Base-by-base conservation (phyloP, 306 rosid species). In the Ochetophila trinervis region DNA sequence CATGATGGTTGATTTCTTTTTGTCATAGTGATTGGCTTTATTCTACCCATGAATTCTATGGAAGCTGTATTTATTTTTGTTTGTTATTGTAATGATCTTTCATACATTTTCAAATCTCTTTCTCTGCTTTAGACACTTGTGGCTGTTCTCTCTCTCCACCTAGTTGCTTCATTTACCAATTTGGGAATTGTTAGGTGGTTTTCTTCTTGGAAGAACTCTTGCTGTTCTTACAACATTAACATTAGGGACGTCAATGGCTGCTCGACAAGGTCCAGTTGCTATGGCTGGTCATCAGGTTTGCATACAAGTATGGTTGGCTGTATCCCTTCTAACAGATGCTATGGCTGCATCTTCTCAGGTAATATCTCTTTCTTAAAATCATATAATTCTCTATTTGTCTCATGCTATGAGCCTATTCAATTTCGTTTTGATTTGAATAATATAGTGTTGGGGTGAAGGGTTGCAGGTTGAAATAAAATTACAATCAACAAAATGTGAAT, bases 211-310 rank as follows among this genome's bases (percentile, higher is more conserved):
- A 73, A 83, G 99, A 82, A 93, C 99, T 75, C 85, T 93, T 72
- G 82, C 99, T 81, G 90, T 86, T 81, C 83, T 90, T 67, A 48
- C 86, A 16, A 93, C 99, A 68, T 70, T 88, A 70, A 90, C 99
- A 68, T 57, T 93, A 80, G 99, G 94, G 53, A 93, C 99, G 66
- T 82, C 95, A 74, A 81, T 93, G 96, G 99, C 95, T 75, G 95
- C 97, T 61, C 91, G 91, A 59, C 90, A 88, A 81, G 99, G 99
- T 69, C 96, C 99, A 5, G 91, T 86, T 48, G 96, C 94, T 60
- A 88, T 93, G 99, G 99, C 99, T 78, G 97, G 94, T 72, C 97
- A 93, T 87, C 99, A 93, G 82, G 87, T 93, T 83, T 93, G 94
- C 18, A 72, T 93, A 82, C 99, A 93, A 84, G 97, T 93, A 15